These are phyloP conservation scores for Candida odintsovae DNA, from an alignment of 805 yeast genomes.

Conservation along the genomic window DNA sequence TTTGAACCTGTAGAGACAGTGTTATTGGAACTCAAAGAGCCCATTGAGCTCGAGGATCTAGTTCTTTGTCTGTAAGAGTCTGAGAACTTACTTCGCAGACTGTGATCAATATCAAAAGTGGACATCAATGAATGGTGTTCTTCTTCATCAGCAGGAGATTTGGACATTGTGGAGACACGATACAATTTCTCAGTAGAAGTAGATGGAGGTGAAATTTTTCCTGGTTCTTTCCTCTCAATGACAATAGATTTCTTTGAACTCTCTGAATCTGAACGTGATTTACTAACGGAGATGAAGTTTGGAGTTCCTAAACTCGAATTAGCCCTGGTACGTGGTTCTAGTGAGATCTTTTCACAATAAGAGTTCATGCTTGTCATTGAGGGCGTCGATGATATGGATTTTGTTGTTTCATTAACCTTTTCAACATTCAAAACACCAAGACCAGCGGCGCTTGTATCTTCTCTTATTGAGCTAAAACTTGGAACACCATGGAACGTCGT, in stretches of 20 bases:
- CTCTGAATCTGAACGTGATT: slow-evolving; percentile 4
- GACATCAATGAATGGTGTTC: neutral
- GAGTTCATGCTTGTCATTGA: slow-evolving; percentile 19
- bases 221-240: slow-evolving; percentile 7
- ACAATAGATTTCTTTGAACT: neutral
- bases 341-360: slow-evolving; percentile 7
- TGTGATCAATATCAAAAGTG: neutral
- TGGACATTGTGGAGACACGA: slow-evolving; percentile 5
- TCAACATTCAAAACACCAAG: neutral
- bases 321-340: slow-evolving; percentile 8
- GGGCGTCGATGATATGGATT: slow-evolving; percentile 6
- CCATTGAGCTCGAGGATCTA: neutral
- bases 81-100: neutral
- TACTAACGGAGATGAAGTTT: slow-evolving; percentile 2
- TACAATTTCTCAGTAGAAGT: slow-evolving; percentile 2
- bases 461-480: slow-evolving; percentile 12
- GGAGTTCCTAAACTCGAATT: slow-evolving; percentile 3
- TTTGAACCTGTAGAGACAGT: slow-evolving; percentile 5
- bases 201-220: slow-evolving; percentile 5
- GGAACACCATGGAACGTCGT: slow-evolving; percentile 1
- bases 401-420: neutral
- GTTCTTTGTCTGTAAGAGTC: slow-evolving; percentile 1
- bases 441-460: slow-evolving; percentile 7
- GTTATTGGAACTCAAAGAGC: neutral
- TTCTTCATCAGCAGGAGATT: neutral